Evolutionary conservation across 192 early-diverging fungal genomes (phyloP), one percentile per base, ranked within the genome.

Genomic region (Backusella liffmaniae): DNA sequence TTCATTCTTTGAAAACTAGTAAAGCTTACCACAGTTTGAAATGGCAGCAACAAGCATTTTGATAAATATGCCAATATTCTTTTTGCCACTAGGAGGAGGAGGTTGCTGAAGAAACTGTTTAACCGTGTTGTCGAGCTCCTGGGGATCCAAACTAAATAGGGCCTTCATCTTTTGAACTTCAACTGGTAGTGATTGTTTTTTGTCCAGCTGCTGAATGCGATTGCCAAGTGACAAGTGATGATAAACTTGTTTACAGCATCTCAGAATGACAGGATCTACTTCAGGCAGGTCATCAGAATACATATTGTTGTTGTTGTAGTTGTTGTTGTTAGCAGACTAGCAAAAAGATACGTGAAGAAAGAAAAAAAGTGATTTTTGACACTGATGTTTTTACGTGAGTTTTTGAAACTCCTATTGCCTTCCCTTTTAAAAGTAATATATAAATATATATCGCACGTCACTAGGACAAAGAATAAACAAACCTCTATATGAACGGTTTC

Each of bases 91-190:
- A 35, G n/a, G 35, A 69, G 34, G 67, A 62, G 35, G 8, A 62
- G 10, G 56, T 21, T 35, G 21, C 4, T 9, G 12, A 30, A 71
- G 26, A 12, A 71, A 71, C 5, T 30, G 0, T n/a, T 16, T 49
- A 13, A 71, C 70, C 13, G 16, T 30, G 12, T 30, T 2, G 12
- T 71, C 44, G 16, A 71, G 29, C 6, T 15, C 39, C 26, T 26
- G 41, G 5, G 35, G 41, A 46, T 71, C 70, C 23, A 41, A 30
- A 26, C 39, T 26, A 12, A 46, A 29, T 6, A 71, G 16, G 3
- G n/a, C 39, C 10, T 71, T 39, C 70, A 71, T 71, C 29, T 71
- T 71, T 23, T 71, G 23, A 4, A 71, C 70, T 49, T 71, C 70
- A 71, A 44, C 10, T 29, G 70, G 70, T 16, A 36, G 4, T 0